Evolutionary conservation across 2,329 filamentous ascomycete species (phyloP), one percentile per base, ranked within the genome.

Genomic region (Berkeleyomyces basicola): DNA sequence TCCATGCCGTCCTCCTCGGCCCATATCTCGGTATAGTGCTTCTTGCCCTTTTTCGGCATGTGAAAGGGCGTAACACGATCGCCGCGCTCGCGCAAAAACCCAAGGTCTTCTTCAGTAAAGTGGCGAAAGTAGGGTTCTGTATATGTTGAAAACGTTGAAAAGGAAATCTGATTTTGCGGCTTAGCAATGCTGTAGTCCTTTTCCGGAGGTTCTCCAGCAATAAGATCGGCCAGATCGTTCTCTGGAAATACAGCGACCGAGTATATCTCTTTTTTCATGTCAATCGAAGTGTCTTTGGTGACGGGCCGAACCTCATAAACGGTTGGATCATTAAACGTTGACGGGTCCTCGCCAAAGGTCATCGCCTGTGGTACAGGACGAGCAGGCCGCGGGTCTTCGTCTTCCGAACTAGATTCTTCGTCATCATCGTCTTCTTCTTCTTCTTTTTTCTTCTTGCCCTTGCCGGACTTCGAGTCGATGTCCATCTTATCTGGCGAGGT

Each of bases 111-210:
- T 70, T 99, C 93, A 0, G 86, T 88, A 68, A 95, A 87, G 0
- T 87, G 84, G 4, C 92, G 83, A 67, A 96, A 93, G 74, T 88
- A 97, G 0, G 91, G 89, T 66, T 99, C 93, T 62, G 95, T 82
- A 70, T 93, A 96, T 4, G 87, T 85, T n/a, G 87, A 86, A 73
- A 99, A 99, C 1, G 92, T 96, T 63, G 84, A 87, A 67, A 93
- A 93, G 71, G 88, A 91, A 72, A 97, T 93, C 76, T 99, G 93
- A 69, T 92, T 95, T 23, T 86, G 85, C 4, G 92, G 90, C 71
- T 97, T 99, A 42, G 90, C 87, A 70, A 84, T 95, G 71, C 89
- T 96, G 70, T 96, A 97, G 75, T 99, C 93, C 71, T 89, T 90
- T 72, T 97, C 91, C 1, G 93, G 92, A 1, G 91, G 88, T 46